Base-by-base conservation (phyloP, 306 rosid genomes). In the Glycine soja region DNA sequence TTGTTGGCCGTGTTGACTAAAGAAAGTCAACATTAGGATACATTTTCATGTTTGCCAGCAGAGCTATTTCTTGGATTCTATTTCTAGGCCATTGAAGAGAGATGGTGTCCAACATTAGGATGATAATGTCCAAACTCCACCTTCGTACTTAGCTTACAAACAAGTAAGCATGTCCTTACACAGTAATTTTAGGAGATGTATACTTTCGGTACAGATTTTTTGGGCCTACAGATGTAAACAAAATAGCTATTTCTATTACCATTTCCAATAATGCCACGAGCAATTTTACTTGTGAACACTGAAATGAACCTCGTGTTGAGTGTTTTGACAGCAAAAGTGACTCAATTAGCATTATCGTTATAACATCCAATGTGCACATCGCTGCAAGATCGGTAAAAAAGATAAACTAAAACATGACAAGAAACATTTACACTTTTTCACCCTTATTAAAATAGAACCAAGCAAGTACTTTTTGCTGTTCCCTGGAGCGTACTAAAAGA, bases 321-420 rank as follows among this genome's bases (percentile, higher is more conserved):
- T 45, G 15, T 56, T 78, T 65, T 83, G 70, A 56, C 57, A 4
- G 66, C 51, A 72, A 72, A 78, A 73, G 79, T 62, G 47, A 19
- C 32, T 13, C 19, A 34, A 16, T 77, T 70, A 48, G 63, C 75
- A 77, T 45, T 71, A 19, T 57, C 48, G 79, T 77, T 62, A 82
- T 65, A 65, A 68, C 85, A 75, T 54, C 79, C 72, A 66, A 54
- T 54, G 19, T 48, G 86, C 70, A 77, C 70, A 77, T 73, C 38
- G 64, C 80, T 38, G 79, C 64, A 13, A 71, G 66, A 34, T 43
- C 48, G 63, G 12, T 65, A 38, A 47, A 77, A 58, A 56, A n/a
- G 81, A 73, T 72, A 76, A 54, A 53, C 61, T 45, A 77, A 72
- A 54, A 57, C 53, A 70, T 46, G 82, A 58, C 65, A 76, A 63